A percentile compares a stretch with the other conserved stretches of the same genome.
These are phyloP conservation scores for Paspalum notatum DNA, from an alignment of 176 grass and related monocot genomes.

Conservation along the genomic window DNA sequence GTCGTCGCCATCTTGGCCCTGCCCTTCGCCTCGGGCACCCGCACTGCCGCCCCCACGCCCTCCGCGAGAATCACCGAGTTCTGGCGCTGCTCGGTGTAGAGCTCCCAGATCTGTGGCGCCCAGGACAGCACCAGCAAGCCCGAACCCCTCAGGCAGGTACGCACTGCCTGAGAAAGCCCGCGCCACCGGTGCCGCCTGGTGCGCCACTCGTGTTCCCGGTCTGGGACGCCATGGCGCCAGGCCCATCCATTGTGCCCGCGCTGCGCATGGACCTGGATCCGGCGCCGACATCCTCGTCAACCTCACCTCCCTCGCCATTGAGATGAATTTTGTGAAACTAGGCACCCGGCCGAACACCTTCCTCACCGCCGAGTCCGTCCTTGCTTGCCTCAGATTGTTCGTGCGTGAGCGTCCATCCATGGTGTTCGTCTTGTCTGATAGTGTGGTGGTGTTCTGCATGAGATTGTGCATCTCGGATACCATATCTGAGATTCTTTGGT, in stretches of 20 bases:
- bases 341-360: slow-evolving; percentile 78
- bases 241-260: slow-evolving; percentile 54
- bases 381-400: neutral
- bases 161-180: slow-evolving; percentile 87
- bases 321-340: slow-evolving; percentile 99
- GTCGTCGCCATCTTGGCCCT: too few relatives aligned
- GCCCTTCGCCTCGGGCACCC: too few relatives aligned
- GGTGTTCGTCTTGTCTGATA: slow-evolving; percentile 23
- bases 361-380: slow-evolving; percentile 64
- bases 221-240: slow-evolving; percentile 76
- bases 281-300: slow-evolving; percentile 92
- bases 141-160: too few relatives aligned
- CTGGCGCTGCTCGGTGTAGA: too few relatives aligned
- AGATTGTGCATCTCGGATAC: neutral
- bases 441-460: neutral
- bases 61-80: too few relatives aligned
- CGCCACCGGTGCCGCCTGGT: slow-evolving; percentile 53
- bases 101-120: too few relatives aligned
- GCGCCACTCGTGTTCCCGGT: slow-evolving; percentile 68
- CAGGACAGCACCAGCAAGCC: too few relatives aligned
- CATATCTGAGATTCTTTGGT: neutral
- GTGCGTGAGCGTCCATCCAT: neutral
- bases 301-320: slow-evolving; percentile 84
- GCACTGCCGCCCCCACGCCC: too few relatives aligned
- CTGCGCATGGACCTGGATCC: slow-evolving; percentile 40